Conservation (phyloP, 1,284 basidiomycete genomes). For the Boletus chippewaensis region DNA sequence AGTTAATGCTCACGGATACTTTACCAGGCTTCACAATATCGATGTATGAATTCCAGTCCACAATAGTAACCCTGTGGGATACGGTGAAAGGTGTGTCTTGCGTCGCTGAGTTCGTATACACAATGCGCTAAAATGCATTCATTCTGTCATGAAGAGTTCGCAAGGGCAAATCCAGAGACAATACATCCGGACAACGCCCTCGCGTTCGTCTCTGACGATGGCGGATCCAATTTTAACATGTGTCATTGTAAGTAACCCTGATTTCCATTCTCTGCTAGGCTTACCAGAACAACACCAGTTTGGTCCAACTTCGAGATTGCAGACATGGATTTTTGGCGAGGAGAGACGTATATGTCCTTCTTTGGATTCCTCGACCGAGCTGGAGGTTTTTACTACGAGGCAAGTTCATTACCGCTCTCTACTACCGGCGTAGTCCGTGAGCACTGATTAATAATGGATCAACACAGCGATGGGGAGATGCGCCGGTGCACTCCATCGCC, state of each 20-base stretch:
- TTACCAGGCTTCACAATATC: slow-evolving; percentile 68
- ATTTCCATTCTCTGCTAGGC: not conserved
- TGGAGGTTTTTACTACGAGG: slow-evolving; percentile 86
- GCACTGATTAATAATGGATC: slow-evolving; percentile 3
- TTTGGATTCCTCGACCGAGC: slow-evolving; percentile 72
- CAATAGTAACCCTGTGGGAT: slow-evolving; percentile 74
- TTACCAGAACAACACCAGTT: slow-evolving; percentile 35
- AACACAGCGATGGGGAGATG: slow-evolving; percentile 75
- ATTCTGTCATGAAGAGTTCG: slow-evolving; percentile 41
- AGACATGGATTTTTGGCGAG: slow-evolving; percentile 77
- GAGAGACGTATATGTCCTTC: slow-evolving; percentile 70
- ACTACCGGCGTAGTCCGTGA: not conserved
- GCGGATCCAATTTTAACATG: slow-evolving; percentile 63
- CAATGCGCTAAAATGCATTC: not conserved
- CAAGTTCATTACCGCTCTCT: slow-evolving; percentile 21
- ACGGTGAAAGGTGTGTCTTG: slow-evolving; percentile 53
- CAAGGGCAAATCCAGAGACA: slow-evolving; percentile 52
- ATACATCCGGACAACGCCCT: slow-evolving; percentile 64
- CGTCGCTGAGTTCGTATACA: not conserved
- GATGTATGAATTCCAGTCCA: slow-evolving; percentile 70
- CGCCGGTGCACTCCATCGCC: slow-evolving; percentile 81
- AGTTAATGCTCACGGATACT: not conserved
- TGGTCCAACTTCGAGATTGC: slow-evolving; percentile 88
- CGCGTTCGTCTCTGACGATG: slow-evolving; percentile 67
- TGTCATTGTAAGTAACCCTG: slow-evolving; percentile 65